Conservation (phyloP, 164 flowering plant genomes). For the Magnolia kwangsiensis region DNA sequence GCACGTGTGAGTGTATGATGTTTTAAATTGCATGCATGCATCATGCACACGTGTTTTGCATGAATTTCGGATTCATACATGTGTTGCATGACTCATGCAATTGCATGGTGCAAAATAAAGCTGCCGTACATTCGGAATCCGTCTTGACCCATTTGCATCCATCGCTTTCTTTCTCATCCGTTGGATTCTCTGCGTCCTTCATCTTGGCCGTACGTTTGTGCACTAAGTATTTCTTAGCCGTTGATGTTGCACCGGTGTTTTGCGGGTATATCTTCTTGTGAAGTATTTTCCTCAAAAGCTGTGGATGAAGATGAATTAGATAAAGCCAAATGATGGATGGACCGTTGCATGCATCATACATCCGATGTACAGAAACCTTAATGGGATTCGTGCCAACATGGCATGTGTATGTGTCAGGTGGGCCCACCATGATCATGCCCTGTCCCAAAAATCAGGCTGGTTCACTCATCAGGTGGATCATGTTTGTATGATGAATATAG, state of each 20-base stretch:
- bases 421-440: too few relatives aligned
- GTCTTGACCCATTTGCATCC: conserved; percentile 85
- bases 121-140: conserved; percentile 56
- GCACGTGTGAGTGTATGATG: too few relatives aligned
- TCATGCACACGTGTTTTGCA: too few relatives aligned
- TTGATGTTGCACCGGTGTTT: conserved; percentile 24
- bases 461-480: too few relatives aligned
- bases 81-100: neutral
- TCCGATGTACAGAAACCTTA: too few relatives aligned
- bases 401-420: too few relatives aligned
- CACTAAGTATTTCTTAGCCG: conserved; percentile 46
- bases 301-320: conserved; percentile 5
- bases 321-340: neutral
- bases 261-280: conserved; percentile 64
- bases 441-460: too few relatives aligned
- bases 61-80: too few relatives aligned
- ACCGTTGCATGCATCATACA: neutral
- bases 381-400: too few relatives aligned
- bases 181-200: conserved; percentile 29
- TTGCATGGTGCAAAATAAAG: too few relatives aligned
- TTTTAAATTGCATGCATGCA: too few relatives aligned
- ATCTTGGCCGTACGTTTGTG: conserved; percentile 27
- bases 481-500: too few relatives aligned
- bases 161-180: conserved; percentile 22
- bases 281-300: conserved; percentile 70